phyloP scores from a whole-genome alignment of 176 grass and related monocot species.

The Ensete ventricosum region DNA sequence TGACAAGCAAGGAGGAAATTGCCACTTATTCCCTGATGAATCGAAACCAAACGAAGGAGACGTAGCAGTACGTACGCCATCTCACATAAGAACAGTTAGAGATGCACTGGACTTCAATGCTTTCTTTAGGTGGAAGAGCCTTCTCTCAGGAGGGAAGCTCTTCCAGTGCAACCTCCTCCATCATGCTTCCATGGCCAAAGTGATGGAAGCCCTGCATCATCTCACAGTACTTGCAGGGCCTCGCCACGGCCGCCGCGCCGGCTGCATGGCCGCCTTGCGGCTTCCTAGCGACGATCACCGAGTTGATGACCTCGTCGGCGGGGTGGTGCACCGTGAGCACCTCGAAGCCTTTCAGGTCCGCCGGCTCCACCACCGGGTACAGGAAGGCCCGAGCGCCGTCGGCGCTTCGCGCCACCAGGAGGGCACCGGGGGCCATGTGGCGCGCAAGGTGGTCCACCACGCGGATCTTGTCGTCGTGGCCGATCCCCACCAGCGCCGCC shows the following conservation, averaged over 20 bases:
- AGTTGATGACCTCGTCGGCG: conserved; percentile 83
- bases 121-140: not conserved
- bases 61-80: too few species aligned
- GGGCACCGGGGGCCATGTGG: conserved; percentile 51
- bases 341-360: conserved; percentile 57
- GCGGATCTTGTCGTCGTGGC: conserved; percentile 43
- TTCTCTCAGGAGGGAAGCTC: conserved; percentile 43
- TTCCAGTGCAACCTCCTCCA: conserved; percentile 63
- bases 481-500: conserved; percentile 63
- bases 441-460: conserved; percentile 46
- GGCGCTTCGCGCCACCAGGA: conserved; percentile 77
- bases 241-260: conserved; percentile 16
- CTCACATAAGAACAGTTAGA: too few species aligned
- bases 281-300: conserved; percentile 84
- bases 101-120: too few species aligned
- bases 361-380: conserved; percentile 54
- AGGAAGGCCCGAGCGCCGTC: conserved; percentile 64
- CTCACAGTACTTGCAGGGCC: conserved; percentile 54
- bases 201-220: conserved; percentile 32
- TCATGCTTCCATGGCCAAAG: conserved; percentile 52
- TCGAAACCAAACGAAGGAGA: too few species aligned
- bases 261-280: not conserved
- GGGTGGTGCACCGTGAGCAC: conserved; percentile 63
- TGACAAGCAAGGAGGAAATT: too few species aligned
- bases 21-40: too few species aligned